Evolutionary conservation across 2,329 filamentous ascomycete species (phyloP).

Genomic region (Botrytis pseudocinerea): DNA sequence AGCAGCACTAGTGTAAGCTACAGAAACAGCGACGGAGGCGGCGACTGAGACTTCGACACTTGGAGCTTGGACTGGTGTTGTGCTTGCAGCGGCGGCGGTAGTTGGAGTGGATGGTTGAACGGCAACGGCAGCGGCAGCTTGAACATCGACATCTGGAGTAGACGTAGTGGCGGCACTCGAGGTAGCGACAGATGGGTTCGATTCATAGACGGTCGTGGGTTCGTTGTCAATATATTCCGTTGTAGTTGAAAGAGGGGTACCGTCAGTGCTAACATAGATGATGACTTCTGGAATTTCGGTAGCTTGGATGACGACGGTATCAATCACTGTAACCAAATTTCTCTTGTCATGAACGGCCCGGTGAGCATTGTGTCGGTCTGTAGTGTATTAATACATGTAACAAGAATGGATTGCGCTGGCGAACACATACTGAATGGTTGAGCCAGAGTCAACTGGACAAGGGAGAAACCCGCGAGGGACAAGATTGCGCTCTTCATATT

Average conservation of each 20-base stretch:
- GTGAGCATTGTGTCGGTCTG: conserved; percentile 34
- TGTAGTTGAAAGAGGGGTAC: conserved; percentile 51
- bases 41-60: neutral
- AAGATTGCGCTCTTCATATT: conserved; percentile 49
- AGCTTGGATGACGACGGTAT: conserved; percentile 44
- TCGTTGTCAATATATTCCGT: conserved; percentile 31
- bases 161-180: conserved; percentile 1
- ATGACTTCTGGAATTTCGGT: conserved; percentile 49
- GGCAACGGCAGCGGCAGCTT: neutral
- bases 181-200: neutral
- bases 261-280: conserved; percentile 61
- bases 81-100: neutral
- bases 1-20: neutral
- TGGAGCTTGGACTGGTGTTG: neutral
- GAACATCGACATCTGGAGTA: neutral
- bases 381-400: neutral
- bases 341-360: conserved; percentile 37
- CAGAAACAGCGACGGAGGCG: neutral
- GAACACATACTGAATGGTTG: conserved; percentile 42
- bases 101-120: neutral
- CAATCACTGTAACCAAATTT: conserved; percentile 41
- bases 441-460: conserved; percentile 46
- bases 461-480: conserved; percentile 42
- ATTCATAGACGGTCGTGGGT: conserved; percentile 18
- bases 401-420: neutral